Conservation (phyloP, 768 basidiomycete genomes). For the Filobasidium floriforme region DNA sequence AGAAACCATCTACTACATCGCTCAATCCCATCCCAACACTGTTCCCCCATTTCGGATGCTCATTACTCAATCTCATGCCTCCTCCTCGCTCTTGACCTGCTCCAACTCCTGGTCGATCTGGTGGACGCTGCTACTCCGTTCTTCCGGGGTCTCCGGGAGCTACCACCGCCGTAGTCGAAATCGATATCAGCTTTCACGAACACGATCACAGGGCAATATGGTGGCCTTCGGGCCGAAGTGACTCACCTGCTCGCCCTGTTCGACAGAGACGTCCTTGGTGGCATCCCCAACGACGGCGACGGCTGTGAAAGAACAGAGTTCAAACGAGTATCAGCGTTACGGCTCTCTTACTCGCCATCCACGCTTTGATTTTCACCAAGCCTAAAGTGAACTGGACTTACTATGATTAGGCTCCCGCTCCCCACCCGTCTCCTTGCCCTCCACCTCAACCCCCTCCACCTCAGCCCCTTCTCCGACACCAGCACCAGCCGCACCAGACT, state of each 20-base stretch:
- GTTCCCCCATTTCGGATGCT: too few relatives aligned
- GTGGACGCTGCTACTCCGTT: slow-evolving; percentile 2
- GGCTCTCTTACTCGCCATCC: too few relatives aligned
- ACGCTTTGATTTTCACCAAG: too few relatives aligned
- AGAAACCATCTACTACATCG: too few relatives aligned
- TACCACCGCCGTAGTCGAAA: too few relatives aligned
- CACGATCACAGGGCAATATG: not conserved
- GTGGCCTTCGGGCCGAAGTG: not conserved
- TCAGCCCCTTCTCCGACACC: slow-evolving; percentile 2
- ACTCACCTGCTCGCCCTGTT: slow-evolving; percentile 36
- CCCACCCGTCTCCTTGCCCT: slow-evolving; percentile 25
- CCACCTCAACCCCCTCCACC: not conserved
- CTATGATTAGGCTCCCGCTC: slow-evolving; percentile 40
- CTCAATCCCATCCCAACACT: too few relatives aligned
- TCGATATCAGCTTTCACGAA: too few relatives aligned
- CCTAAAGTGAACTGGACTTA: slow-evolving; percentile 23
- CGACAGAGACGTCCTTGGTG: slow-evolving; percentile 29
- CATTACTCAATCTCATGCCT: too few relatives aligned
- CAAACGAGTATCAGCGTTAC: too few relatives aligned
- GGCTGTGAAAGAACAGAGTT: slow-evolving; percentile 20
- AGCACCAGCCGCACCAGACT: slow-evolving; percentile 28
- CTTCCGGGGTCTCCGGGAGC: slow-evolving; percentile 14
- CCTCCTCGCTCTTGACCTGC: slow-evolving; percentile 14
- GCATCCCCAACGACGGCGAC: slow-evolving; percentile 36
- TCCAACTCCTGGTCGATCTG: slow-evolving; percentile 19